Percentiles rank a stretch among this genome's conserved stretches.
phyloP scores from a whole-genome alignment of 495 filamentous ascomycete species.

The Podospora appendiculata region DNA sequence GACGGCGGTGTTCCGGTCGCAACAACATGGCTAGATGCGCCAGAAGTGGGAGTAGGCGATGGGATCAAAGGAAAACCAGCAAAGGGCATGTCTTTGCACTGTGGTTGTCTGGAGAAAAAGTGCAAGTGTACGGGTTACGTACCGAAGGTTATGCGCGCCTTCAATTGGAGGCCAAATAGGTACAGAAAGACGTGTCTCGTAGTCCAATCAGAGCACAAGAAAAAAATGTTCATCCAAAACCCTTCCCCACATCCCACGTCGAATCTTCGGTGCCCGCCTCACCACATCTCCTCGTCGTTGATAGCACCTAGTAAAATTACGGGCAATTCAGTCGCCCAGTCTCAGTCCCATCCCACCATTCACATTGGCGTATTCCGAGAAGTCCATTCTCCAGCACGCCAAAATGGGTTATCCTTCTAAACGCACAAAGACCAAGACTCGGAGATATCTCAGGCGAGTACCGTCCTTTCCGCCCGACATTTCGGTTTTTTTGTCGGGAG shows the following conservation, averaged over 20 bases:
- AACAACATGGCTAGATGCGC: background rate
- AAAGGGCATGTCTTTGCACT: background rate
- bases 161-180: background rate
- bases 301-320: too few species aligned
- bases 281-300: too few species aligned
- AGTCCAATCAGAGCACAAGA: too few species aligned
- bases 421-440: constrained; percentile 52
- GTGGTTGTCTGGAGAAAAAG: background rate
- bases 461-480: background rate
- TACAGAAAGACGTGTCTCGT: too few species aligned
- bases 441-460: constrained; percentile 41
- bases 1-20: constrained; percentile 7
- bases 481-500: background rate
- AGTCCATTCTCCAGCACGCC: background rate
- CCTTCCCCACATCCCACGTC: constrained; percentile 1
- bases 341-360: too few species aligned
- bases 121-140: background rate
- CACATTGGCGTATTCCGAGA: background rate
- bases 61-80: too few species aligned
- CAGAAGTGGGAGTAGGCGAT: background rate
- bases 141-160: background rate
- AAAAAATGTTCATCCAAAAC: constrained; percentile 3
- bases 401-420: constrained; percentile 48
- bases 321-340: too few species aligned
- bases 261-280: too few species aligned